Evolutionary conservation across 306 rosid species (phyloP), one percentile per base, ranked within the genome.

Genomic region (Carpinus fangiana): DNA sequence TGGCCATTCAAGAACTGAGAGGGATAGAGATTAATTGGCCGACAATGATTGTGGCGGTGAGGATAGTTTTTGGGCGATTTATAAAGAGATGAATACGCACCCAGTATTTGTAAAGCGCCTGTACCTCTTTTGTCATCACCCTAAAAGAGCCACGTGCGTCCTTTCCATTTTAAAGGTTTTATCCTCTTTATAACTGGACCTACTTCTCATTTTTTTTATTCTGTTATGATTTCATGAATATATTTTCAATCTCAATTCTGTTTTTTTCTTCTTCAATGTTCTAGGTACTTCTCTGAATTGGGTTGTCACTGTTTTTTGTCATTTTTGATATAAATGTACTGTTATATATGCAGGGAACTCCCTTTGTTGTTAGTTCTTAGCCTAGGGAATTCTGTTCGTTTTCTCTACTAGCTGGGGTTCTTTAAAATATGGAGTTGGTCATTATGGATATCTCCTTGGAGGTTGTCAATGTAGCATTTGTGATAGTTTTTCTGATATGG

Each of bases 401-500:
- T 38, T 38, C 43, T 38, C 43, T 3, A 38, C 26, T 23, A n/a
- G n/a, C 7, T 4, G 45, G 45, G 45, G 1, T 13, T 26, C 26
- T 48, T n/a, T 43, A 1, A 38, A 65, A 31, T 79, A 68, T 59
- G 16, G 31, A 3, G 23, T 12, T 74, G 73, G 57, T 8, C 6
- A 36, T n/a, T 23, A 75, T 90, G 76, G 90, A 88, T 45, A 13
- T 82, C 23, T 47, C 80, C 0, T 56, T 83, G 50, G 96, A 72
- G 76, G 70, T 85, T 18, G 21, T 79, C 41, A 82, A 84, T 81
- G 88, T 86, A 8, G 82, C 86, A 51, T 93, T 93, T 76, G 80
- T 87, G 78, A 23, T 85, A 16, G 77, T 43, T 1, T 80, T 93
- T 20, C 45, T 90, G 61, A 70, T 74, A 60, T 93, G 97, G 98